Evolutionary conservation across 2,329 filamentous ascomycete genomes (phyloP).

Genomic region (Arthrobotrys entomopaga): DNA sequence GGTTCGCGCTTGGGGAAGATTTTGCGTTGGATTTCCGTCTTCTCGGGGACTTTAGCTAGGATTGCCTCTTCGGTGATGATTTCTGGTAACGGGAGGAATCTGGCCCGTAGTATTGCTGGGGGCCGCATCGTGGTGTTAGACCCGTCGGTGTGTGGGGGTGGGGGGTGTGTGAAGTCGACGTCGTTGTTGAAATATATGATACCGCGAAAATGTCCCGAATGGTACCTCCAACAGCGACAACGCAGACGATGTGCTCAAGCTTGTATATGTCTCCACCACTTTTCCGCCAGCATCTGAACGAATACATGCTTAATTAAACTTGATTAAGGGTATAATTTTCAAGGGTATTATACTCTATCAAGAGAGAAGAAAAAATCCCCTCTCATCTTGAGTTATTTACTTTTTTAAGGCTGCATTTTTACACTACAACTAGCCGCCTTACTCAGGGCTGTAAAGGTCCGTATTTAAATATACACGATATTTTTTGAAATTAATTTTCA

Average conservation of each 20-base stretch:
- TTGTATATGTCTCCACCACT: constrained; percentile 72
- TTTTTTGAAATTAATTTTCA: too few relatives aligned
- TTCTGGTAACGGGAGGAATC: constrained; percentile 40
- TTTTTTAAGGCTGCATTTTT: too few relatives aligned
- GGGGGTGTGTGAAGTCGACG: too few relatives aligned
- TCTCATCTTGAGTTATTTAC: too few relatives aligned
- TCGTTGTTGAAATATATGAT: constrained; percentile 13
- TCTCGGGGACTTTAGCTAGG: constrained; percentile 26
- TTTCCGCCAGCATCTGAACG: too few relatives aligned
- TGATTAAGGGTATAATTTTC: too few relatives aligned
- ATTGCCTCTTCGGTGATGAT: constrained; percentile 34
- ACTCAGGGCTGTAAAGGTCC: too few relatives aligned
- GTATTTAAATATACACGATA: too few relatives aligned
- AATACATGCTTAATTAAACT: too few relatives aligned
- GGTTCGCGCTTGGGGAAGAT: background rate
- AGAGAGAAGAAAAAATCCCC: too few relatives aligned
- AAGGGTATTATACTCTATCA: too few relatives aligned
- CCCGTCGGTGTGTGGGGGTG: background rate
- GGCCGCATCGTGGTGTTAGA: constrained; percentile 37
- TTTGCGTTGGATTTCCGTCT: constrained; percentile 10
- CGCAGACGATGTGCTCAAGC: constrained; percentile 61
- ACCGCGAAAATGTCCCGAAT: constrained; percentile 12
- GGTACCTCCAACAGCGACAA: background rate
- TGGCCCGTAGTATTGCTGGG: constrained; percentile 37
- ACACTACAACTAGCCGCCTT: too few relatives aligned